Percentiles rank a stretch among this genome's conserved stretches.
Evolutionary conservation across 164 flowering plant species (phyloP).

Genomic region (Magnolia kwangsiensis): DNA sequence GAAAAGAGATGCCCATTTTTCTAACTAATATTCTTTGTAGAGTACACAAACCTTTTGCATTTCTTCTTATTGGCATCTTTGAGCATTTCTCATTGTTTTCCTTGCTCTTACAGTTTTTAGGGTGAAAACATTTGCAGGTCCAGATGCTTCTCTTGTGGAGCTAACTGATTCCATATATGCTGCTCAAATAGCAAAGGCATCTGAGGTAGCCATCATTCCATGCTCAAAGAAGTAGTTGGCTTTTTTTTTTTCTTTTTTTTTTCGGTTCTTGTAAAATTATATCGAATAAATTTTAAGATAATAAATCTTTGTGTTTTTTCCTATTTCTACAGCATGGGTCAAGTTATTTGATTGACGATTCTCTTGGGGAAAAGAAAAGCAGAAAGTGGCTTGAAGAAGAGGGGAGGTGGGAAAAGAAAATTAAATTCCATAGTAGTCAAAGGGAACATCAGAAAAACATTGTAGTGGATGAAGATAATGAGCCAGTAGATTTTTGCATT

Average conservation of each 20-base stretch:
- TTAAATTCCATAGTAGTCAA: background rate
- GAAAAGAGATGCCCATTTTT: background rate
- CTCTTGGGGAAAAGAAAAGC: slow-evolving; percentile 36
- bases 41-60: no score
- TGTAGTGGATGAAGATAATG: background rate
- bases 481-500: background rate
- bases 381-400: slow-evolving; percentile 21
- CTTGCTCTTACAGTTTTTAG: background rate
- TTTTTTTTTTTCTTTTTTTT: no score
- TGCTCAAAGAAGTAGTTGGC: background rate
- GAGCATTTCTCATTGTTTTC: background rate
- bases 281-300: background rate
- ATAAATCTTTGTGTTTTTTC: background rate
- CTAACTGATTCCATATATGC: slow-evolving; percentile 77
- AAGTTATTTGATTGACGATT: slow-evolving; percentile 1
- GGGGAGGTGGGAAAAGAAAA: slow-evolving; percentile 28
- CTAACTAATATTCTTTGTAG: no score
- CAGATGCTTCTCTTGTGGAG: slow-evolving; percentile 51
- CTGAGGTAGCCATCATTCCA: slow-evolving; percentile 25
- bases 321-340: slow-evolving; percentile 4
- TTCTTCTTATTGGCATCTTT: background rate
- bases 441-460: slow-evolving; percentile 18
- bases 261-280: background rate
- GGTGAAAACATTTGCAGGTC: slow-evolving; percentile 41
- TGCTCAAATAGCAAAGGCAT: slow-evolving; percentile 73